Evolutionary conservation across 208 protist genomes (phyloP).

Genomic region (Polymyxa betae): DNA sequence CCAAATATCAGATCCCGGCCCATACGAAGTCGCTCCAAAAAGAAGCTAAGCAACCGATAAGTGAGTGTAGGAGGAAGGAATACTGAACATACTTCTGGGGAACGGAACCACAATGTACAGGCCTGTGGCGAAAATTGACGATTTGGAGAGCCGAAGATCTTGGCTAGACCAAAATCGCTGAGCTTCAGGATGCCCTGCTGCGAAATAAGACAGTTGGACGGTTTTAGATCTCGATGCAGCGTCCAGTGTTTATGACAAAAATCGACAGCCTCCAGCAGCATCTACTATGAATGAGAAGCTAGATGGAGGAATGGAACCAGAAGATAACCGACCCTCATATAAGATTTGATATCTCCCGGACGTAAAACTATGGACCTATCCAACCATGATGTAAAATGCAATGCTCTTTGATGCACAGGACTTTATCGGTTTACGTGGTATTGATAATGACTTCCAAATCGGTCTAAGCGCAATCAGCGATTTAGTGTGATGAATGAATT

Average conservation of each 20-base stretch:
- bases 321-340: constrained; percentile 77
- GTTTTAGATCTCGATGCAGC: constrained; percentile 55
- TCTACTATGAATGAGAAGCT: constrained; percentile 70
- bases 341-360: constrained; percentile 92
- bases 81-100: constrained; percentile 96
- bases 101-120: constrained; percentile 98
- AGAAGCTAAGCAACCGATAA: constrained; percentile 69
- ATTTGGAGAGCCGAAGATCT: not conserved
- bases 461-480: not conserved
- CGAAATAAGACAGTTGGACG: constrained; percentile 47
- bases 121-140: constrained; percentile 94
- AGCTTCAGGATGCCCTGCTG: constrained; percentile 52
- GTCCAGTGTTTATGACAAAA: not conserved
- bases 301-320: constrained; percentile 14
- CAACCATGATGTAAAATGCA: constrained; percentile 76
- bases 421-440: too few species aligned
- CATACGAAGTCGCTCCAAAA: constrained; percentile 80
- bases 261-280: not conserved
- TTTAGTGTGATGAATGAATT: too few species aligned
- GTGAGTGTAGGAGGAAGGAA: not conserved
- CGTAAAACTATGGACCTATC: constrained; percentile 93
- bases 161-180: constrained; percentile 56
- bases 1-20: not conserved
- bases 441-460: not conserved
- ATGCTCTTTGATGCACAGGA: not conserved